Evolutionary conservation across 2,329 filamentous ascomycete species (phyloP).

Genomic region (Xylariaceae sp.): DNA sequence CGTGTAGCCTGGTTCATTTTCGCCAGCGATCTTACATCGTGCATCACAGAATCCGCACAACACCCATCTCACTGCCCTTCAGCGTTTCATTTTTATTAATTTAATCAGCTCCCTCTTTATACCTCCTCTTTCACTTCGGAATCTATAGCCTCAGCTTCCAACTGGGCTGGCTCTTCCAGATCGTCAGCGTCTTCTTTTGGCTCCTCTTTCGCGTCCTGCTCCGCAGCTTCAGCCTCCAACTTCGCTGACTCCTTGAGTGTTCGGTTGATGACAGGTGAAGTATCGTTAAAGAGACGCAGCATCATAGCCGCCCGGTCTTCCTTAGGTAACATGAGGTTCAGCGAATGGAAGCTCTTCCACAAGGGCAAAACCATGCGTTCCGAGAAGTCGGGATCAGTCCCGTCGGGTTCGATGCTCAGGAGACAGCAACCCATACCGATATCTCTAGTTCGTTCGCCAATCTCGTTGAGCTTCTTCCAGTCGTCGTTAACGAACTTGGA

Average conservation of each 20-base stretch:
- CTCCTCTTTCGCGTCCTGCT: slow-evolving; percentile 16
- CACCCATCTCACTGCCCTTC: too few relatives aligned
- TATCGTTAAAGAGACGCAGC: slow-evolving; percentile 85
- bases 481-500: slow-evolving; percentile 74
- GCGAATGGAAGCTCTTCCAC: slow-evolving; percentile 86
- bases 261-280: slow-evolving; percentile 74
- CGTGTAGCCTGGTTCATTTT: neutral
- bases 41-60: too few relatives aligned
- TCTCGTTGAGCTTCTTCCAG: slow-evolving; percentile 76
- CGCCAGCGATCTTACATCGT: neutral
- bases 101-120: neutral
- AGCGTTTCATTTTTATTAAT: too few relatives aligned
- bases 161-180: neutral
- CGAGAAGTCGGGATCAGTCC: slow-evolving; percentile 52
- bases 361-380: slow-evolving; percentile 87
- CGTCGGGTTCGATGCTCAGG: slow-evolving; percentile 73
- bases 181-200: neutral
- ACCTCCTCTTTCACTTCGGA: neutral
- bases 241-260: slow-evolving; percentile 49
- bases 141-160: neutral
- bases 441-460: slow-evolving; percentile 74
- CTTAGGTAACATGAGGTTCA: slow-evolving; percentile 98
- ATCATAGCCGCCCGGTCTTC: slow-evolving; percentile 93
- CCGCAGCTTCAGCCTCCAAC: slow-evolving; percentile 25
- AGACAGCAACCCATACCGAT: slow-evolving; percentile 91